These are phyloP conservation scores for Pyropia haitanensis DNA, from an alignment of 23 red algal species.

Conservation along the genomic window DNA sequence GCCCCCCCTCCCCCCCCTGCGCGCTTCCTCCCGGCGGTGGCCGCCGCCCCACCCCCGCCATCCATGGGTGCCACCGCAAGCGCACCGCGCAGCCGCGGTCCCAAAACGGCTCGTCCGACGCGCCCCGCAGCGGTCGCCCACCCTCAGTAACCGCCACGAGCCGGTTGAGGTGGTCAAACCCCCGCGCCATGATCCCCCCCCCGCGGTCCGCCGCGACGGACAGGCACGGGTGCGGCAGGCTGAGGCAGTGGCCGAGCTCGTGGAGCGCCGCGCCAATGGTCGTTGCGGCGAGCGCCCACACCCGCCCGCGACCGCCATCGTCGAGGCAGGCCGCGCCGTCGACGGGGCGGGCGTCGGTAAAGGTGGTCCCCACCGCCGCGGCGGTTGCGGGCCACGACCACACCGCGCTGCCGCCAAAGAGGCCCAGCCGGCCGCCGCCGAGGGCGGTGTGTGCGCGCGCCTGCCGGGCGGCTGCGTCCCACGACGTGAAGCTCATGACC, in stretches of 20 bases:
- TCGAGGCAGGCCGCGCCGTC: conserved; percentile 22
- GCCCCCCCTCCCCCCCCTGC: background rate
- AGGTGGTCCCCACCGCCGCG: conserved; percentile 9
- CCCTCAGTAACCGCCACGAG: conserved; percentile 16
- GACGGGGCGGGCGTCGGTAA: conserved; percentile 23
- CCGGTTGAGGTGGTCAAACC: conserved; percentile 56
- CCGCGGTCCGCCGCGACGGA: conserved; percentile 4
- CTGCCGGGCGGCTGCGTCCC: background rate
- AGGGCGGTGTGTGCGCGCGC: conserved; percentile 47
- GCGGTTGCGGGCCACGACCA: conserved; percentile 37
- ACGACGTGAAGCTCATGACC: conserved; percentile 53
- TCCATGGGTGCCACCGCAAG: conserved; percentile 22
- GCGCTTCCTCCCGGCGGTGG: too few relatives aligned
- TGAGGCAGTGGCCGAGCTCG: conserved; percentile 59
- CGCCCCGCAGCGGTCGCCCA: background rate
- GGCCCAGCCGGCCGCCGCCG: conserved; percentile 37
- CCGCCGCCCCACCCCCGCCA: conserved; percentile 4
- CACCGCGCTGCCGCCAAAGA: conserved; percentile 41
- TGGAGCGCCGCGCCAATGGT: conserved; percentile 55
- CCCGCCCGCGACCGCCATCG: conserved; percentile 28
- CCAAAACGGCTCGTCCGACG: conserved; percentile 24
- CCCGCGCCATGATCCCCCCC: conserved; percentile 62
- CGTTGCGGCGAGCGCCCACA: conserved; percentile 26
- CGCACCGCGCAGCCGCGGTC: conserved; percentile 47
- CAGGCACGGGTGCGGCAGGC: conserved; percentile 41